A percentile compares a stretch with the other conserved stretches of the same genome.
Conservation (phyloP, 768 basidiomycete genomes). For the Astraeus odoratus region DNA sequence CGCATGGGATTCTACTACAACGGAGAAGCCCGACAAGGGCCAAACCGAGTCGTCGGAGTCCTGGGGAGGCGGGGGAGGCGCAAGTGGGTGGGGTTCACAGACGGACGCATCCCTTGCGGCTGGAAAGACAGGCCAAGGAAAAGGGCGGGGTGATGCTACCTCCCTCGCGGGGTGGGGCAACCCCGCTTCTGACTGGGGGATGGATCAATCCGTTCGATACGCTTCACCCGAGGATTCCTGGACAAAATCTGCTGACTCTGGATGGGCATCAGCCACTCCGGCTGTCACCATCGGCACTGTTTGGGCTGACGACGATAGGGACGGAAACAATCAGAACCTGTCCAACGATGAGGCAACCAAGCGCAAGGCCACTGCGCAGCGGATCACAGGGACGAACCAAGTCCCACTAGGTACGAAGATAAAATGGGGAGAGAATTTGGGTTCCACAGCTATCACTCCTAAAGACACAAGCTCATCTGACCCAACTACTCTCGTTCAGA, state of each 20-base stretch:
- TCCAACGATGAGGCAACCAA: neutral
- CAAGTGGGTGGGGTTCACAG: neutral
- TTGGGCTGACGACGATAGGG: too few relatives aligned
- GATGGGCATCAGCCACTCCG: too few relatives aligned
- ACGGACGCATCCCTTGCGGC: neutral
- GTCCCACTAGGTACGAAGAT: constrained; percentile 9
- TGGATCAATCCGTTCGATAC: too few relatives aligned
- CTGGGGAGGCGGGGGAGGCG: constrained; percentile 3
- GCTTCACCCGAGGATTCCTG: too few relatives aligned
- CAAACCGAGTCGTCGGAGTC: neutral
- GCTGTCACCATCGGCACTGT: too few relatives aligned
- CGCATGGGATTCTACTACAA: neutral
- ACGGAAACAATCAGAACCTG: neutral
- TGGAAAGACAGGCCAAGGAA: neutral
- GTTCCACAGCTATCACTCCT: neutral
- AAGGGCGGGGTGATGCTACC: neutral
- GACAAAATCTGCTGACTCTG: too few relatives aligned
- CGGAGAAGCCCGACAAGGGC: too few relatives aligned
- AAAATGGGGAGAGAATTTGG: constrained; percentile 12
- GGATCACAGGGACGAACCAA: constrained; percentile 19
- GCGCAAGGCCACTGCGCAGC: neutral
- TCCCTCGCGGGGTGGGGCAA: neutral
- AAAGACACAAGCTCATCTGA: neutral
- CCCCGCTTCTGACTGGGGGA: too few relatives aligned
- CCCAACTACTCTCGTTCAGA: neutral